These are phyloP conservation scores for Candida coleopterorum DNA, from an alignment of 805 yeast genomes.

Conservation along the genomic window DNA sequence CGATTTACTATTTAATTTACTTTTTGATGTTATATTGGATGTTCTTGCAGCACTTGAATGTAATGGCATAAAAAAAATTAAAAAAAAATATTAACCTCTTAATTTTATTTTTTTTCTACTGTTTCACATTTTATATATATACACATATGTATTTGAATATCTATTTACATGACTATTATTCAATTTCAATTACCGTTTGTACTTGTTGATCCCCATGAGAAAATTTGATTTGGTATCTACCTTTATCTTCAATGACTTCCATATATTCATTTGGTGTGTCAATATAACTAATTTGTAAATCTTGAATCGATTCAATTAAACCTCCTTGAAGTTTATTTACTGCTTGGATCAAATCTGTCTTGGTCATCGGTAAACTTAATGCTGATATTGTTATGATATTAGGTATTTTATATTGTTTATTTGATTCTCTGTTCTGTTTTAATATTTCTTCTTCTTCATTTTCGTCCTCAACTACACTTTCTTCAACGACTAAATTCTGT, in stretches of 20 bases:
- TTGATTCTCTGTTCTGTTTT: neutral
- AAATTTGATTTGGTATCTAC: constrained; percentile 16
- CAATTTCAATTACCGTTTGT: constrained; percentile 5
- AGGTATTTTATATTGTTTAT: constrained; percentile 2
- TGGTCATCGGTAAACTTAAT: neutral
- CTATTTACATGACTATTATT: too few relatives aligned
- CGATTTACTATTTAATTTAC: constrained; percentile 13
- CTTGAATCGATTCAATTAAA: neutral
- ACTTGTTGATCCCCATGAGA: constrained; percentile 6
- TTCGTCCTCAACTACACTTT: neutral
- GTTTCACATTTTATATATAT: too few relatives aligned
- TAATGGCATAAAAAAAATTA: constrained; percentile 11
- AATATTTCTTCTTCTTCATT: neutral
- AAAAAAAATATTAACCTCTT: too few relatives aligned
- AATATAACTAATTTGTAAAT: neutral
- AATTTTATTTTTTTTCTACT: too few relatives aligned
- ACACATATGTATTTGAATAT: too few relatives aligned
- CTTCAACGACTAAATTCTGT: constrained; percentile 6
- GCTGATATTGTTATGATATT: constrained; percentile 1
- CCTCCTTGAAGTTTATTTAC: constrained; percentile 1
- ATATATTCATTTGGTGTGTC: constrained; percentile 6
- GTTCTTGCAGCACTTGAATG: constrained; percentile 38
- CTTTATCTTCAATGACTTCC: constrained; percentile 16
- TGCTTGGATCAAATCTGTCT: neutral
- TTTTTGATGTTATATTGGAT: constrained; percentile 23